These are phyloP conservation scores for Aspergillus chevalieri DNA, from an alignment of 2,329 filamentous ascomycete species.

Conservation along the genomic window DNA sequence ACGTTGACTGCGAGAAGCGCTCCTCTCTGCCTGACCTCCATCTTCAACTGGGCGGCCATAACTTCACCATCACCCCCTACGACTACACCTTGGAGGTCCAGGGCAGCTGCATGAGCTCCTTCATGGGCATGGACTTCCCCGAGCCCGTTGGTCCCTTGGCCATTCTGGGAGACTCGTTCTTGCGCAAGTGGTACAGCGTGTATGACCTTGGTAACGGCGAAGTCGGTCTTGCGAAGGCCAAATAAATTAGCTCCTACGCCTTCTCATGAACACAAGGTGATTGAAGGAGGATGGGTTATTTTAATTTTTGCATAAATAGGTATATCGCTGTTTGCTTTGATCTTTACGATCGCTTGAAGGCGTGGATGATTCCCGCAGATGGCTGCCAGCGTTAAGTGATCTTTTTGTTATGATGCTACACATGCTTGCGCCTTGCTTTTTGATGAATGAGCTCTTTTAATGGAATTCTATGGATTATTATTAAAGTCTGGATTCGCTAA, in stretches of 20 bases:
- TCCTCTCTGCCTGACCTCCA: constrained; percentile 80
- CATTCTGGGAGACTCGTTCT: constrained; percentile 70
- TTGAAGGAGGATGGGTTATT: background rate
- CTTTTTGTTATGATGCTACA: background rate
- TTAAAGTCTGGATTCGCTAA: too few species aligned
- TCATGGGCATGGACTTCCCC: constrained; percentile 92
- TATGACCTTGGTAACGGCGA: constrained; percentile 88
- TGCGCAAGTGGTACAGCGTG: constrained; percentile 68
- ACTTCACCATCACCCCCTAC: constrained; percentile 81
- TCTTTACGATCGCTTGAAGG: background rate
- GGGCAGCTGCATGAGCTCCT: constrained; percentile 92
- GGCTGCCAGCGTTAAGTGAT: background rate
- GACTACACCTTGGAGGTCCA: constrained; percentile 97
- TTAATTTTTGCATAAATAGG: background rate
- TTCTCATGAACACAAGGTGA: background rate
- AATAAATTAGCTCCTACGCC: constrained; percentile 40
- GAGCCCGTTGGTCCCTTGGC: constrained; percentile 84
- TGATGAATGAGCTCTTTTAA: background rate
- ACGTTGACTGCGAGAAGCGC: constrained; percentile 80
- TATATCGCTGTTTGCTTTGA: background rate
- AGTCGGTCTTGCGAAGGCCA: constrained; percentile 83
- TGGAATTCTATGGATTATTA: background rate
- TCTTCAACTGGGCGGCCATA: constrained; percentile 82
- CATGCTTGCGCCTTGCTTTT: background rate
- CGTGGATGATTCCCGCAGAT: background rate